Evolutionary conservation across 345 rosid species (phyloP).

Genomic region (Angophora floribunda): DNA sequence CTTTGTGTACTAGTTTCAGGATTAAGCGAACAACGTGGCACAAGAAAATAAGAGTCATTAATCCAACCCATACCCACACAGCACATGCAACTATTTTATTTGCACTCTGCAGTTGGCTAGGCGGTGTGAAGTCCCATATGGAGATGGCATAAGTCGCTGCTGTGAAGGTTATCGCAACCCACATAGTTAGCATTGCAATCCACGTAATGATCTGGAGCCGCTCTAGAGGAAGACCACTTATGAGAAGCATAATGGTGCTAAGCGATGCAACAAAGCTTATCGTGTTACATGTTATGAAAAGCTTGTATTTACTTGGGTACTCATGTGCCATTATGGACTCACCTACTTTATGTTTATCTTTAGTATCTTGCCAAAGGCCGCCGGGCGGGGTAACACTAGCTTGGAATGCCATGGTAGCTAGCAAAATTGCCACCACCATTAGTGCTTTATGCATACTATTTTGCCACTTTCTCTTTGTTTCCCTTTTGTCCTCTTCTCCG

Average conservation of each 20-base stretch:
- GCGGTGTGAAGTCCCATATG: background rate
- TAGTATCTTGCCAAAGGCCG: too few species aligned
- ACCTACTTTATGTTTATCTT: accelerated
- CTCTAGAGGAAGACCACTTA: too few species aligned
- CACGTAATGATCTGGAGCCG: too few species aligned
- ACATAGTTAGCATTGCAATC: too few species aligned
- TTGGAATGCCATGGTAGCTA: background rate
- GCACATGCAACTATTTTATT: accelerated
- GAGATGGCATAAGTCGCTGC: too few species aligned
- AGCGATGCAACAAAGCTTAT: too few species aligned
- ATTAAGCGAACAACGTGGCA: background rate
- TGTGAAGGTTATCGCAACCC: too few species aligned
- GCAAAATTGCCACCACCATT: background rate
- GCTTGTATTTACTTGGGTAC: accelerated
- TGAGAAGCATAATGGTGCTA: too few species aligned
- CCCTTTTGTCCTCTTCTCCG: background rate
- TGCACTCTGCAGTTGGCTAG: accelerated
- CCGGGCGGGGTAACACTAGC: background rate
- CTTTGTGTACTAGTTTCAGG: background rate
- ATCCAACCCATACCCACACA: background rate
- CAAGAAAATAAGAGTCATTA: background rate
- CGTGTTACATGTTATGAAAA: too few species aligned
- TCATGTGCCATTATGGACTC: too few species aligned
- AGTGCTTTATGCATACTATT: background rate
- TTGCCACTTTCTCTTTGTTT: background rate